Evolutionary conservation across 495 filamentous ascomycete species (phyloP).

Genomic region (Penicillium desertorum): DNA sequence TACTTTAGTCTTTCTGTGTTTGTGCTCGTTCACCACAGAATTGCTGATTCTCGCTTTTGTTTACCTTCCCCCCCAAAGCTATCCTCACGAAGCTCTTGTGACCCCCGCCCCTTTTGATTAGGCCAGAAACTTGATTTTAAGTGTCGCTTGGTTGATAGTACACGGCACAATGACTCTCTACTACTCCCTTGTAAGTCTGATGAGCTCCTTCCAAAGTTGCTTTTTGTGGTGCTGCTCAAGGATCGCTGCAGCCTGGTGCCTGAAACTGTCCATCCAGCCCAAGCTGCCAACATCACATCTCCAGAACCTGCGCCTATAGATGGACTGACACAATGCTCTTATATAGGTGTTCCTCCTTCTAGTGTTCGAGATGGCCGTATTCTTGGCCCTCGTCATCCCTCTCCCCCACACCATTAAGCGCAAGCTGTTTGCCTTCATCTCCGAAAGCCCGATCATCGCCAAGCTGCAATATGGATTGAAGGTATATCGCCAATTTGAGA

Average conservation of each 20-base stretch:
- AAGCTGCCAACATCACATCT: neutral
- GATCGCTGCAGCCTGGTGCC: slow-evolving; percentile 25
- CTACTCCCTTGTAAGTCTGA: slow-evolving; percentile 82
- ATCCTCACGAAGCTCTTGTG: slow-evolving; percentile 17
- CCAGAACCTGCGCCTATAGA: slow-evolving; percentile 4
- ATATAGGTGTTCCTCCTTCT: slow-evolving; percentile 87
- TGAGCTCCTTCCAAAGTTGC: neutral
- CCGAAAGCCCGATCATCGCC: slow-evolving; percentile 79
- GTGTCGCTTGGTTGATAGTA: slow-evolving; percentile 8
- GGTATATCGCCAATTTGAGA: slow-evolving; percentile 39
- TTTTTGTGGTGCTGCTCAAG: neutral
- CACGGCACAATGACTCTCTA: slow-evolving; percentile 90
- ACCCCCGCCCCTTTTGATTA: slow-evolving; percentile 25
- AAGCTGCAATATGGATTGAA: slow-evolving; percentile 80
- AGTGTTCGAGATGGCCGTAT: slow-evolving; percentile 89
- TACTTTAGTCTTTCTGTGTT: neutral
- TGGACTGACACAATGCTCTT: slow-evolving; percentile 1
- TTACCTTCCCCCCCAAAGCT: slow-evolving; percentile 22
- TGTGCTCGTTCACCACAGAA: neutral
- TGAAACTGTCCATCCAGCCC: slow-evolving; percentile 13
- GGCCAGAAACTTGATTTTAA: slow-evolving; percentile 15
- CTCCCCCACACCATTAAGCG: slow-evolving; percentile 83
- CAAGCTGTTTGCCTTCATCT: slow-evolving; percentile 90
- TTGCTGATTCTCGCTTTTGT: slow-evolving; percentile 15
- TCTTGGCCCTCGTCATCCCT: slow-evolving; percentile 88